These are phyloP conservation scores for Agaricus blazei DNA, from an alignment of 768 basidiomycete species.

Conservation along the genomic window DNA sequence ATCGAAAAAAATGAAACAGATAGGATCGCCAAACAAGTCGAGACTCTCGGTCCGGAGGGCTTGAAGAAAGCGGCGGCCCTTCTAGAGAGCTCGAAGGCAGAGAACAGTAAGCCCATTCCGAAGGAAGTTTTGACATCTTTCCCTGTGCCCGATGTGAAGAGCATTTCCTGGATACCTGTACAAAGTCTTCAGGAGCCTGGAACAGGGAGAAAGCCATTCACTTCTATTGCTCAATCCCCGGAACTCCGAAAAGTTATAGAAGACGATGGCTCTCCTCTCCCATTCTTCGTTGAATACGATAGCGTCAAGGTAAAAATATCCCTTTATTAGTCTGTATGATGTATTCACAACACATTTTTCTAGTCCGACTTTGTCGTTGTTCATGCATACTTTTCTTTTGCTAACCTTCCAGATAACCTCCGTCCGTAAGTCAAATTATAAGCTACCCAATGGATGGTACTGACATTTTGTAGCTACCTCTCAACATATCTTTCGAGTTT, in stretches of 20 bases:
- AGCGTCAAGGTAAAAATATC: constrained; percentile 67
- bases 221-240: constrained; percentile 23
- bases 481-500: constrained; percentile 77
- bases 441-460: not conserved
- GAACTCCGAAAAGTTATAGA: constrained; percentile 60
- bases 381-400: constrained; percentile 73
- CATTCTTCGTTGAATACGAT: constrained; percentile 93
- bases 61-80: constrained; percentile 61
- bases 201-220: constrained; percentile 31
- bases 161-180: constrained; percentile 88
- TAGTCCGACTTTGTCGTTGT: constrained; percentile 92
- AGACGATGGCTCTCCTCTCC: constrained; percentile 59
- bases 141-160: constrained; percentile 87
- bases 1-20: constrained; percentile 79
- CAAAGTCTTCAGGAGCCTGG: constrained; percentile 60
- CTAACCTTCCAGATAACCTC: constrained; percentile 64
- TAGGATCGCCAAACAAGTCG: constrained; percentile 65
- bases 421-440: constrained; percentile 52
- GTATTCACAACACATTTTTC: not conserved
- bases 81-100: constrained; percentile 79
- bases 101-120: constrained; percentile 83
- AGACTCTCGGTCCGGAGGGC: constrained; percentile 73
- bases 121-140: constrained; percentile 75
- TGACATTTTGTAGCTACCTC: constrained; percentile 49
- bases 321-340: not conserved